phyloP scores from a whole-genome alignment of 2,329 filamentous ascomycete genomes.

The Fusarium liriodendri region DNA sequence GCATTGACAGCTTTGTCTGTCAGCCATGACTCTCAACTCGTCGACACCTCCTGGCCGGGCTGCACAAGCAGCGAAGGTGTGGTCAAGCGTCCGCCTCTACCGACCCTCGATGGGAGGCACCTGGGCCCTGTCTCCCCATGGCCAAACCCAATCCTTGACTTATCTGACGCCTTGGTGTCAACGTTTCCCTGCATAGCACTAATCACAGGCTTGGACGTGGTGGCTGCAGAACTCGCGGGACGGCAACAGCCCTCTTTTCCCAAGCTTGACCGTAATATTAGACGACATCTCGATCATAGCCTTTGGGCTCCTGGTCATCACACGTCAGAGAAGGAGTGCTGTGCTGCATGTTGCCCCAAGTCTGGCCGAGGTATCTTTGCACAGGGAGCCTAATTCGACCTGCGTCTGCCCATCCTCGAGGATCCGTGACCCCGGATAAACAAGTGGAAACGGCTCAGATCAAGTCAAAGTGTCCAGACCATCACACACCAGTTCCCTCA shows the following conservation, averaged over 20 bases:
- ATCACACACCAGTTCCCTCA: neutral
- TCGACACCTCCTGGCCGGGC: constrained; percentile 2
- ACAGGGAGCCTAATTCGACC: neutral
- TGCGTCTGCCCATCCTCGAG: neutral
- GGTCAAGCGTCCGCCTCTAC: neutral
- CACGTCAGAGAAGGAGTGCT: neutral
- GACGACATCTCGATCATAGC: neutral
- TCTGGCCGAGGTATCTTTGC: neutral
- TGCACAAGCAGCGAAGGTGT: constrained; percentile 3
- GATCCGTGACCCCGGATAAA: neutral
- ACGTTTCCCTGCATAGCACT: constrained; percentile 12
- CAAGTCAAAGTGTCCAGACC: neutral
- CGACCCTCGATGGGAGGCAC: neutral
- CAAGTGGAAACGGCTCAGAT: neutral
- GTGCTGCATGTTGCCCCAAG: neutral
- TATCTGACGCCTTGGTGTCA: constrained; percentile 1
- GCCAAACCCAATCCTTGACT: neutral
- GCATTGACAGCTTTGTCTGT: constrained; percentile 4
- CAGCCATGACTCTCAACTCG: constrained; percentile 1
- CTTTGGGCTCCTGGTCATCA: neutral
- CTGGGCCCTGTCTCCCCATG: neutral
- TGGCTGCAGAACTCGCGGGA: constrained; percentile 1
- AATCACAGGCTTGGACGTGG: neutral
- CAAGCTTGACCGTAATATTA: neutral
- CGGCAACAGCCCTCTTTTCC: neutral